Conservation (phyloP, 306 rosid species). For the Casuarina glauca region DNA sequence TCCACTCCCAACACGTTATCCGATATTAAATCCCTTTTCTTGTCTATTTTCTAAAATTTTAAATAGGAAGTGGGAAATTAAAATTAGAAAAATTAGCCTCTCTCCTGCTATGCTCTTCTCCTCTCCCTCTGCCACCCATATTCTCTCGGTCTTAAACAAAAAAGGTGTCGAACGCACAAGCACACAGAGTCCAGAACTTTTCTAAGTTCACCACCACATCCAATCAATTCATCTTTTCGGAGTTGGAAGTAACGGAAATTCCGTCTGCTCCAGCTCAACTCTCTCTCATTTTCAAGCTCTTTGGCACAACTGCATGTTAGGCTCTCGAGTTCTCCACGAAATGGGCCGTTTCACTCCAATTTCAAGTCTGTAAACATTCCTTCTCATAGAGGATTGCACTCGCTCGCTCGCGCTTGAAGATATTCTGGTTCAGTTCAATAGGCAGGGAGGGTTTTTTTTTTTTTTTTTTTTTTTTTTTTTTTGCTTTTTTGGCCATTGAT, state of each 20-base stretch:
- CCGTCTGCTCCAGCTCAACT: neutral
- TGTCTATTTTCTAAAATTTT: neutral
- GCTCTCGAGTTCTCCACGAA: conserved; percentile 23
- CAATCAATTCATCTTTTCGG: neutral
- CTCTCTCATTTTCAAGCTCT: conserved; percentile 2
- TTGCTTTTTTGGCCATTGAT: neutral
- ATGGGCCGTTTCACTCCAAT: conserved; percentile 27
- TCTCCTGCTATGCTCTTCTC: conserved; percentile 32
- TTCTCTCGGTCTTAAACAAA: conserved; percentile 32
- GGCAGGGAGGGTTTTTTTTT: neutral
- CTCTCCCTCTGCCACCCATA: conserved; percentile 59
- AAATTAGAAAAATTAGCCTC: neutral
- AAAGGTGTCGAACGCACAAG: conserved; percentile 29
- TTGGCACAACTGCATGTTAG: conserved; percentile 18
- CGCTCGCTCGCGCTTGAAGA: conserved; percentile 1
- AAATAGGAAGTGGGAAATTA: neutral
- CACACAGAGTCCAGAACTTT: conserved; percentile 30
- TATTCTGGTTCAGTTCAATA: conserved; percentile 26
- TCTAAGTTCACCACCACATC: conserved; percentile 13
- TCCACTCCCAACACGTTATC: conserved; percentile 51
- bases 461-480: no score
- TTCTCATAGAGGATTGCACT: conserved; percentile 36
- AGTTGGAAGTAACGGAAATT: neutral
- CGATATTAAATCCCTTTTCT: neutral
- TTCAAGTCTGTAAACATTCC: conserved; percentile 5